Conservation (phyloP, 1,284 basidiomycete species). For the Pisolithus thermaeus region DNA sequence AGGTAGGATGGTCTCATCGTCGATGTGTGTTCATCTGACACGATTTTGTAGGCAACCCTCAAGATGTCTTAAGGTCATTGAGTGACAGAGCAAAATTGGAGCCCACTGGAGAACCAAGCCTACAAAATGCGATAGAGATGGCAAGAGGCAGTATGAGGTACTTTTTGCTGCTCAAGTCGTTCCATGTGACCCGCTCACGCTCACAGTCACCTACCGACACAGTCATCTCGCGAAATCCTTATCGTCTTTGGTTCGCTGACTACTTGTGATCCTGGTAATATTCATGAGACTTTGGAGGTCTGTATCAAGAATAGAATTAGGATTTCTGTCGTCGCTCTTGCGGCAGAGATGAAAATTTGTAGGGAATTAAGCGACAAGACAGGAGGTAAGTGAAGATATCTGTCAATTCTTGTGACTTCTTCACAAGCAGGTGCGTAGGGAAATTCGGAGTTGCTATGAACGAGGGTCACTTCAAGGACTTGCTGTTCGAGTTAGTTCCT, state of each 20-base stretch:
- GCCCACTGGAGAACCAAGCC: constrained; percentile 86
- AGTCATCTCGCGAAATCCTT: constrained; percentile 92
- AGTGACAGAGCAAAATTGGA: constrained; percentile 86
- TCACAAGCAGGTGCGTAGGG: constrained; percentile 43
- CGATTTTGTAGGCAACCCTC: constrained; percentile 73
- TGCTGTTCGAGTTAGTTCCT: constrained; percentile 93
- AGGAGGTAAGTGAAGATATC: constrained; percentile 53
- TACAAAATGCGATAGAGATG: constrained; percentile 97
- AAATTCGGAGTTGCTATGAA: constrained; percentile 94
- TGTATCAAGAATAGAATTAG: constrained; percentile 83
- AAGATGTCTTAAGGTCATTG: constrained; percentile 84
- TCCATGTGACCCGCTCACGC: constrained; percentile 4
- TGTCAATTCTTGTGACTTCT: constrained; percentile 6
- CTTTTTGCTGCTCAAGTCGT: constrained; percentile 12
- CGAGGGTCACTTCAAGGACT: constrained; percentile 93
- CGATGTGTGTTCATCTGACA: constrained; percentile 1
- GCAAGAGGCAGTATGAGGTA: constrained; percentile 87
- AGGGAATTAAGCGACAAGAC: constrained; percentile 86
- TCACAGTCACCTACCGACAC: constrained; percentile 84
- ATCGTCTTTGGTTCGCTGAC: constrained; percentile 94
- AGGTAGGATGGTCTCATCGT: constrained; percentile 42
- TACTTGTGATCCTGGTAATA: constrained; percentile 95
- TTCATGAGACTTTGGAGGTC: constrained; percentile 84
- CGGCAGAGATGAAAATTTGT: constrained; percentile 97
- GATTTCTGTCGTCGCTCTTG: constrained; percentile 88